Evolutionary conservation across 2,329 filamentous ascomycete genomes (phyloP), one percentile per base, ranked within the genome.

Genomic region (Cercospora sp.): DNA sequence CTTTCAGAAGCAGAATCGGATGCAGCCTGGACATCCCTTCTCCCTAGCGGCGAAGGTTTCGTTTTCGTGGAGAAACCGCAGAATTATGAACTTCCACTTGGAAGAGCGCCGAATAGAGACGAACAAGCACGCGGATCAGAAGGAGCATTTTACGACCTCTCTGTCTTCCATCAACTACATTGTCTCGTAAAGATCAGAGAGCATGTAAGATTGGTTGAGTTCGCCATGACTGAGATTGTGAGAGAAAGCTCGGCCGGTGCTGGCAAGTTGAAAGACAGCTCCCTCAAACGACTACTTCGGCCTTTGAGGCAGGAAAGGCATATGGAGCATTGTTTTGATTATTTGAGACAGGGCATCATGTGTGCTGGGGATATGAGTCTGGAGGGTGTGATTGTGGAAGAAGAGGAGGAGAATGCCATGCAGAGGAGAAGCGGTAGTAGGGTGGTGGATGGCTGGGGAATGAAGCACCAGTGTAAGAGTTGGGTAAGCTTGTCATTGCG

Each of bases 131-230:
- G 36, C 2, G 16, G 2, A n/a, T n/a, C 45, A 51, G 20, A 65
- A 9, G 60, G 68, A 23, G 73, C 73, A 30, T 69, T 79, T 61
- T 79, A 78, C 71, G 75, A 75, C 60, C 73, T 76, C 55, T 74
- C 76, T 6, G 58, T 79, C 40, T 79, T 77, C 71, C 78, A 79
- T 65, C 76, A 79, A 63, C 64, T 79, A 33, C 77, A 79, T 64
- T 79, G 78, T 62, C 73, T 79, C 1, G 63, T 67, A 10, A 73
- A 76, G 53, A 73, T 79, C 33, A 73, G 78, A 5, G 74, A 69
- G n/a, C 93, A 91, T 75, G 96, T 86, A 78, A 98, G 95, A 1
- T 30, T 66, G 13, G 67, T 72, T 4, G 66, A 64, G 30, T 71
- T 69, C 55, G 67, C 69, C 16, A 62, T 51, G 45, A 20, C 12